Evolutionary conservation across 371 early-diverging fungal species (phyloP).

Genomic region (Fennellomyces sp.): DNA sequence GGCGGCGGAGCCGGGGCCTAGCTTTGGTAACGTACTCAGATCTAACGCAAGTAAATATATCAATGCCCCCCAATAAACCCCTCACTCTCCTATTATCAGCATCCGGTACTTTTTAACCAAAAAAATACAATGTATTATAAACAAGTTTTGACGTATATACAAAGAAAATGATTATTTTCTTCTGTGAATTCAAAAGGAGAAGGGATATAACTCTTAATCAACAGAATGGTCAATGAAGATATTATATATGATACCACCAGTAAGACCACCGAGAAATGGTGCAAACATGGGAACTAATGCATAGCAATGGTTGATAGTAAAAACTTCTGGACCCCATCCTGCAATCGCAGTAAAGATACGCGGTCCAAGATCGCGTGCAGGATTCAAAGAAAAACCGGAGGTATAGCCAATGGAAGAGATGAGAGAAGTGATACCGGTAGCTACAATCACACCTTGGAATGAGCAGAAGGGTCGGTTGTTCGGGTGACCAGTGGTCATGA

Average conservation of each 20-base stretch:
- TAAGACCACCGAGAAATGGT: slow-evolving; percentile 72
- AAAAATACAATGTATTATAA: no score
- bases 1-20: no score
- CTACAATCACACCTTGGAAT: slow-evolving; percentile 66
- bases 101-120: no score
- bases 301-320: slow-evolving; percentile 66
- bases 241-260: slow-evolving; percentile 72
- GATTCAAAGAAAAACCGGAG: slow-evolving; percentile 84
- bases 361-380: slow-evolving; percentile 90
- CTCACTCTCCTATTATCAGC: background rate
- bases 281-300: slow-evolving; percentile 81
- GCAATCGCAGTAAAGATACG: slow-evolving; percentile 78
- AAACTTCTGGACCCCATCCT: slow-evolving; percentile 74
- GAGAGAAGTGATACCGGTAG: slow-evolving; percentile 52
- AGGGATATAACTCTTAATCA: background rate
- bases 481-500: slow-evolving; percentile 74
- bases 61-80: background rate
- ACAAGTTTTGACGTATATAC: no score
- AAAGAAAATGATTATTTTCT: background rate
- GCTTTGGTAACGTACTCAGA: no score
- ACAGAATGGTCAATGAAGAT: slow-evolving; percentile 54
- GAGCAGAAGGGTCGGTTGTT: slow-evolving; percentile 65
- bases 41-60: no score
- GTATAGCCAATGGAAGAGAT: slow-evolving; percentile 63
- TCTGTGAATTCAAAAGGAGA: background rate